Evolutionary conservation across 805 yeast genomes (phyloP).

Genomic region (Pichia insulana): DNA sequence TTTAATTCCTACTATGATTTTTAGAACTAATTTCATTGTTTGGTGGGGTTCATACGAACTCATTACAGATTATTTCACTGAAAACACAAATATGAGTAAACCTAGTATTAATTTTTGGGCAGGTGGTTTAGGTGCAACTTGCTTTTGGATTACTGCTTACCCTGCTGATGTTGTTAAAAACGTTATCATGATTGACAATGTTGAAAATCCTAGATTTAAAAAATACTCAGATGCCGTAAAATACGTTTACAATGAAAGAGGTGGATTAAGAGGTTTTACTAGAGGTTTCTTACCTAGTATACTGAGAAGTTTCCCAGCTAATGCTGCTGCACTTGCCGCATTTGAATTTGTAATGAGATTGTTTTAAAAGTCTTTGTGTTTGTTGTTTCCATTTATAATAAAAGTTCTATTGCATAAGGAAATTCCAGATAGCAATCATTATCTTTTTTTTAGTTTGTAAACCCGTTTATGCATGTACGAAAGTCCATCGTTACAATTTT

Average conservation of each 20-base stretch:
- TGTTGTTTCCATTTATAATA: neutral
- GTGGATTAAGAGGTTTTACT: conserved; percentile 60
- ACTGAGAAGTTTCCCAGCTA: conserved; percentile 81
- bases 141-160: conserved; percentile 84
- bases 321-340: conserved; percentile 87
- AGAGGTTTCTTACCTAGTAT: conserved; percentile 77
- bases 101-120: conserved; percentile 83
- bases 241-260: conserved; percentile 54
- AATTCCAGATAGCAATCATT: too few relatives aligned
- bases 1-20: conserved; percentile 74
- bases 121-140: conserved; percentile 80
- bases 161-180: conserved; percentile 88
- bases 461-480: too few relatives aligned
- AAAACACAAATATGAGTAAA: conserved; percentile 54
- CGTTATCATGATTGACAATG: conserved; percentile 71
- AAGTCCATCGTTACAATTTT: too few relatives aligned
- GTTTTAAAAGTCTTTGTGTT: conserved; percentile 11
- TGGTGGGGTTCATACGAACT: conserved; percentile 95
- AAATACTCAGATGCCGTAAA: conserved; percentile 65
- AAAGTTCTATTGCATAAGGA: too few relatives aligned
- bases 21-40: conserved; percentile 76
- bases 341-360: conserved; percentile 75
- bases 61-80: conserved; percentile 59
- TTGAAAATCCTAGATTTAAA: conserved; percentile 60
- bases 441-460: too few relatives aligned